Evolutionary conservation across 441 rosid species (phyloP), one percentile per base, ranked within the genome.

Genomic region (Populus tomentosa): DNA sequence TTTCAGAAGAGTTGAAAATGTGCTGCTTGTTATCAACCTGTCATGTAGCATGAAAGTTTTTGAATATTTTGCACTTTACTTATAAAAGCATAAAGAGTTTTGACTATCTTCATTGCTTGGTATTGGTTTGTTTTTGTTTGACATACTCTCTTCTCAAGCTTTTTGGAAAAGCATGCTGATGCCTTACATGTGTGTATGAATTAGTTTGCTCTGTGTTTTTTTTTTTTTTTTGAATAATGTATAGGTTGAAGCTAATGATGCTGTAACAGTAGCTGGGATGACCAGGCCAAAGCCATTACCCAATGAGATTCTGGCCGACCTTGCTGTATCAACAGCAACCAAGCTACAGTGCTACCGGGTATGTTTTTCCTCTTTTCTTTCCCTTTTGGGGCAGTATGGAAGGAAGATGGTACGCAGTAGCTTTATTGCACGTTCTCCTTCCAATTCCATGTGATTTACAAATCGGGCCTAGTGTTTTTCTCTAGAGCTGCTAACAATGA

Each of bases 301-400:
- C 18, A 85, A 80, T 84, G 98, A 95, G 85, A 66, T 80, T 74
- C 87, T 91, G 78, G 88, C 97, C 26, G 99, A 94, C 80, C 90
- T 88, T 71, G 87, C 97, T 78, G 95, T 94, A 53, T 95, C 89
- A 82, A 87, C 97, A 33, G 99, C 98, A 72, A 90, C 95, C 81
- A 95, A 95, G 87, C 87, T 92, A 75, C 98, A 92, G 80, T 87
- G 94, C 85, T 95, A 87, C 83, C 82, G 92, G 90, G 99, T 95
- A 93, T 20, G 42, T 23, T 38, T 36, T 72, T 72, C 38, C 7
- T 33, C 16, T 67, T 63, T 24, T 42, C 70, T 0, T 70, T 30
- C 3, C 42, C 14, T 80, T 40, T 30, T 36, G 11, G 75, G 42
- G 33, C 42, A 11, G 4, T 28, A 30, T 28, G 10, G 26, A n/a